Base-by-base conservation (phyloP, 169 alveolate genomes). In the Plasmodium coatneyi region DNA sequence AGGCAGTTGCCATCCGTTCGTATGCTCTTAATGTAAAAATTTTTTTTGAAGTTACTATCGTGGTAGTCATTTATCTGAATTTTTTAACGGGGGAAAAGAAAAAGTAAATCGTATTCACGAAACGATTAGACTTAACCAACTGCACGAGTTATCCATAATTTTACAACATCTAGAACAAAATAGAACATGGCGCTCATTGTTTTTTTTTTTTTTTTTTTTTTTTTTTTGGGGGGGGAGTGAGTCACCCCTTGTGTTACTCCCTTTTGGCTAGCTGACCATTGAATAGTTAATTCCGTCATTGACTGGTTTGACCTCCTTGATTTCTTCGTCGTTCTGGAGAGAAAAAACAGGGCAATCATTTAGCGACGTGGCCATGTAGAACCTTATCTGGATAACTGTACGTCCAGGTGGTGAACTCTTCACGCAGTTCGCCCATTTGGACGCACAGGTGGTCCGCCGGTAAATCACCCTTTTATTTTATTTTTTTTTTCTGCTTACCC, bases 1-100 rank as follows among this genome's bases (percentile, higher is more conserved):
- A 84, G 66, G 28, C 92, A 84, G 41, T 84, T 84, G 5, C 92
- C 92, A 52, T 84, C 92, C 22, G 92, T 74, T 30, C 92, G 74
- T 84, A 84, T 84, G 54, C 84, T 84, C 60, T 66, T 84, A 49
- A 84, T 84, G 60, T 84, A 84, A 32, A 84, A 84, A 71, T 84
- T 34, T 84, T 84, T 84, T 84, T 74, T 84, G 60, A 84, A 84
- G 54, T 84, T 84, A 9, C 46, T 84, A 36, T 84, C 92, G 60
- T 84, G 84, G 78, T 84, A 66, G 56, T 84, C 92, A 25, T 71
- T 84, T 72, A 66, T 84, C 92, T 84, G 39, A 7, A 32, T 30
- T 43, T 39, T 39, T 7, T 43, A 1, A n/a, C 30, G 16, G 1
- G 30, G 34, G 43, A 46, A 52, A 82, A 60, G 66, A 19, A 60